Conservation (phyloP, 176 grass and related monocot species). For the Bothriochloa decipiens region DNA sequence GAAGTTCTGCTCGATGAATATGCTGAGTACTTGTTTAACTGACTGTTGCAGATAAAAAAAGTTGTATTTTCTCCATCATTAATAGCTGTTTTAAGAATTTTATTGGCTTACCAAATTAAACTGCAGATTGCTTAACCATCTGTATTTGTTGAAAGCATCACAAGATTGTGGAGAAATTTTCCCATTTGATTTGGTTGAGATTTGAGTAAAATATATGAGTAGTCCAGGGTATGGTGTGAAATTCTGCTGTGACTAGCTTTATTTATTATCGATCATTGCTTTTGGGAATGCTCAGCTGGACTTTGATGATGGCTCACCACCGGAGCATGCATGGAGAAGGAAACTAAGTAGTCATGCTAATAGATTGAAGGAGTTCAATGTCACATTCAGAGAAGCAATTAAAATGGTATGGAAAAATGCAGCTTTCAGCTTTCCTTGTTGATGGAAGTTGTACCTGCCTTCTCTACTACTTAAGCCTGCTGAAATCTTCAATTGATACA, state of each 20-base stretch:
- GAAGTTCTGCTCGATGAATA: not conserved
- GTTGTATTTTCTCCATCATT: not conserved
- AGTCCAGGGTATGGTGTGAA: conserved; percentile 5
- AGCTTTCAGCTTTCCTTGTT: conserved; percentile 21
- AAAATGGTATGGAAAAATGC: conserved; percentile 67
- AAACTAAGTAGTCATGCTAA: conserved; percentile 93
- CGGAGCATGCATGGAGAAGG: conserved; percentile 89
- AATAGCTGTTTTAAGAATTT: conserved; percentile 1
- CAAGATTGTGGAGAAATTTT: not conserved
- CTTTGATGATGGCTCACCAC: conserved; percentile 88
- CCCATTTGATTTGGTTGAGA: conserved; percentile 24
- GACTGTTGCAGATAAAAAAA: not conserved
- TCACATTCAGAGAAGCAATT: conserved; percentile 91
- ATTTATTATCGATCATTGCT: conserved; percentile 12
- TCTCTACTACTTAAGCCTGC: conserved; percentile 31
- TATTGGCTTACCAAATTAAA: not conserved
- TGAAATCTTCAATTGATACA: conserved; percentile 17
- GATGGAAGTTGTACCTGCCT: conserved; percentile 14
- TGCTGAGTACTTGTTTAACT: not conserved
- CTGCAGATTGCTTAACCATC: not conserved
- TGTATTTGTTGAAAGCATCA: not conserved
- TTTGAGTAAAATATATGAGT: not conserved
- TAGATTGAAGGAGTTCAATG: conserved; percentile 90
- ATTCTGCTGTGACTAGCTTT: conserved; percentile 11
- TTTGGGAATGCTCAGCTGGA: conserved; percentile 62